phyloP scores from a whole-genome alignment of 768 basidiomycete genomes.

The Tulasnella sp. region DNA sequence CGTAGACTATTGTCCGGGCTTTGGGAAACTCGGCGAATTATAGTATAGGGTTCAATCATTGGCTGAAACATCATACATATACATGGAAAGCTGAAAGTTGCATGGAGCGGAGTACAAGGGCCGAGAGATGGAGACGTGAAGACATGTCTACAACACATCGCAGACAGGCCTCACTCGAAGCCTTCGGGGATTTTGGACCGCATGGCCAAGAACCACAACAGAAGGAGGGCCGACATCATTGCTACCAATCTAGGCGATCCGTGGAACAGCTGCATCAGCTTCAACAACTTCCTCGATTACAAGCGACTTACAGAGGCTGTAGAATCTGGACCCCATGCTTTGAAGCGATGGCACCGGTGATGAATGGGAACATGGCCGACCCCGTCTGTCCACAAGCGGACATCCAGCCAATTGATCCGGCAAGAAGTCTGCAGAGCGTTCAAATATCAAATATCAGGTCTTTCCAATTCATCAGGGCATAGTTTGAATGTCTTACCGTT shows the following conservation, averaged over 20 bases:
- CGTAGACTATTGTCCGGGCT: no score
- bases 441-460: not conserved
- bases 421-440: not conserved
- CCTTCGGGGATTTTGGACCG: not conserved
- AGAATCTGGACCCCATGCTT: slow-evolving; percentile 49
- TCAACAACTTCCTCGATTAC: not conserved
- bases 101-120: no score
- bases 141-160: no score
- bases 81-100: no score
- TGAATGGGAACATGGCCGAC: slow-evolving; percentile 58
- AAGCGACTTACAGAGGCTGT: slow-evolving; percentile 45
- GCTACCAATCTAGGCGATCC: slow-evolving; percentile 36
- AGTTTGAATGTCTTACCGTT: not conserved
- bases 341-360: slow-evolving; percentile 42
- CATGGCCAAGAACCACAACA: slow-evolving; percentile 33
- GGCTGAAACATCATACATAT: no score
- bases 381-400: slow-evolving; percentile 50
- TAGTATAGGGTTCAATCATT: no score
- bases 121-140: no score
- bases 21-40: no score
- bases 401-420: slow-evolving; percentile 25
- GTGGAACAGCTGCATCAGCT: not conserved
- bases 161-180: no score
- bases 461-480: not conserved
- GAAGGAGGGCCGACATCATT: slow-evolving; percentile 48